Percentiles rank a stretch among this genome's conserved stretches.
phyloP scores from a whole-genome alignment of 73 alveolate genomes.

The Paramecium tetraurelia region DNA sequence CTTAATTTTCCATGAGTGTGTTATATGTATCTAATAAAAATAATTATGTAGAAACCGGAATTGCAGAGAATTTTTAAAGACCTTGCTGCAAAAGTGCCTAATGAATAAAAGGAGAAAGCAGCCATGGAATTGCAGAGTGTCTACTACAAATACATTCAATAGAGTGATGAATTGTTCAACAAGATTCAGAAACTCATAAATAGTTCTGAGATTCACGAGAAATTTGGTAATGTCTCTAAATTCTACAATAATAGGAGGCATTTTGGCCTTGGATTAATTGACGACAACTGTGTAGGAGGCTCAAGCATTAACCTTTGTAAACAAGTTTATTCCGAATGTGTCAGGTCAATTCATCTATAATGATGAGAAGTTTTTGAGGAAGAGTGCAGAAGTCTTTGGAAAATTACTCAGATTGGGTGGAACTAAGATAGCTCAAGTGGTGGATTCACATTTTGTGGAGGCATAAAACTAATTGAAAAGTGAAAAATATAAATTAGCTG shows the following conservation, averaged over 20 bases:
- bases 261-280: constrained; percentile 38
- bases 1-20: not conserved
- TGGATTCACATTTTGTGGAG: constrained; percentile 23
- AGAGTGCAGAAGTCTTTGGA: constrained; percentile 62
- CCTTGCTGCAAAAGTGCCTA: not conserved
- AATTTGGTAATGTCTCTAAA: not conserved
- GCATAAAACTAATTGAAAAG: constrained; percentile 47
- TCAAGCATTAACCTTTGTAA: constrained; percentile 6
- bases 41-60: constrained; percentile 32
- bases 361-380: constrained; percentile 54
- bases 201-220: constrained; percentile 10
- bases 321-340: constrained; percentile 21
- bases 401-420: constrained; percentile 58
- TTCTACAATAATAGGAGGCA: not conserved
- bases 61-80: not conserved
- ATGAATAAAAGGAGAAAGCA: constrained; percentile 48
- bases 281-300: constrained; percentile 28
- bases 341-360: not conserved
- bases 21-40: not conserved
- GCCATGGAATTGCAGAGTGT: constrained; percentile 1
- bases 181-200: not conserved
- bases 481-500: constrained; percentile 46
- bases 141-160: constrained; percentile 3
- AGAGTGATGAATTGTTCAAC: not conserved
- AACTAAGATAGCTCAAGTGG: constrained; percentile 50